Conservation (phyloP, 768 basidiomycete genomes). For the Calocybe indica region DNA sequence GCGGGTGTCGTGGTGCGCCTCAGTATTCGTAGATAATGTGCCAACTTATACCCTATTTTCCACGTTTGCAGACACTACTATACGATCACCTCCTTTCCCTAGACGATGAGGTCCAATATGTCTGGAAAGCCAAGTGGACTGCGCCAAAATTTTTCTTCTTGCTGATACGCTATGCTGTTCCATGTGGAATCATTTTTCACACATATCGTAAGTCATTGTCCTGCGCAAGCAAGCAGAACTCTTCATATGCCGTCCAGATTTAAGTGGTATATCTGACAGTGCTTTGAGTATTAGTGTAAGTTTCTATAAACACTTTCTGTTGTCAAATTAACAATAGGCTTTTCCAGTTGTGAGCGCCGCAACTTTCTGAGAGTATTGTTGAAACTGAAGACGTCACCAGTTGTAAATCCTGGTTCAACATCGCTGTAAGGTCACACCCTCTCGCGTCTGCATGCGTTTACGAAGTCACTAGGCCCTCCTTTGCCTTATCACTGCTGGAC, state of each 20-base stretch:
- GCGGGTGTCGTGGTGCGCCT: neutral
- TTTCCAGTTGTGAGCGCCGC: slow-evolving; percentile 8
- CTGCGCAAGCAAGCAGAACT: neutral
- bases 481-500: slow-evolving; percentile 27
- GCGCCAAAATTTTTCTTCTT: slow-evolving; percentile 33
- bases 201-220: slow-evolving; percentile 19
- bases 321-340: neutral
- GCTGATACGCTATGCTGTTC: slow-evolving; percentile 31
- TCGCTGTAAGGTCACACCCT: slow-evolving; percentile 2
- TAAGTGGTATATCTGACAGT: neutral
- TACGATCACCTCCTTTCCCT: slow-evolving; percentile 38
- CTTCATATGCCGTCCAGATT: slow-evolving; percentile 1
- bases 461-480: slow-evolving; percentile 17
- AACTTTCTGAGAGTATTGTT: neutral
- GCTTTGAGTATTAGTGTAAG: neutral
- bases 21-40: neutral
- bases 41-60: neutral
- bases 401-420: slow-evolving; percentile 10
- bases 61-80: slow-evolving; percentile 21
- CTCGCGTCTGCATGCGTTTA: neutral
- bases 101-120: slow-evolving; percentile 30
- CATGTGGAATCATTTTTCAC: slow-evolving; percentile 20
- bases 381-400: neutral
- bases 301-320: neutral
- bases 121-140: slow-evolving; percentile 32